Conservation (phyloP, 2,329 filamentous ascomycete species). For the Chaetomium sp. region DNA sequence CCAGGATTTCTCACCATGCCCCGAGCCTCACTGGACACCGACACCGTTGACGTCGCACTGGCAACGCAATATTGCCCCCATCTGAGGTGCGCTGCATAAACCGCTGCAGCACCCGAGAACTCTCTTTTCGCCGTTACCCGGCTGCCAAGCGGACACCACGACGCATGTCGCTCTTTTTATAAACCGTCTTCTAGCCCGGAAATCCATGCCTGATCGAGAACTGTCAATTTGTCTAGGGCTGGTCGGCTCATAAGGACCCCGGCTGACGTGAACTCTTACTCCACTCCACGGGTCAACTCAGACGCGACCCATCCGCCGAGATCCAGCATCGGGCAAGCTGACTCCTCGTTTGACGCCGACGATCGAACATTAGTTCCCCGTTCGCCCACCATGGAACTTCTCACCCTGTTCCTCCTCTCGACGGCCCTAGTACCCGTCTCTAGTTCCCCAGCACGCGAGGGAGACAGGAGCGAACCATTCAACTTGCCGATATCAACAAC, state of each 20-base stretch:
- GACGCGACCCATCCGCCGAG: constrained; percentile 29
- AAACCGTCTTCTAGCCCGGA: constrained; percentile 22
- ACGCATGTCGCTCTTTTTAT: constrained; percentile 12
- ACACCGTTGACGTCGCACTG: constrained; percentile 19
- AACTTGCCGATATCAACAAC: background rate
- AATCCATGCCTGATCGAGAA: constrained; percentile 21
- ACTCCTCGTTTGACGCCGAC: background rate
- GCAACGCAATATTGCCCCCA: constrained; percentile 26
- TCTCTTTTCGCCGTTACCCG: constrained; percentile 22
- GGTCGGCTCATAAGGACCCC: constrained; percentile 25
- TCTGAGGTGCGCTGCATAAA: constrained; percentile 33
- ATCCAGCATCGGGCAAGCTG: constrained; percentile 12
- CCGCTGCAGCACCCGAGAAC: constrained; percentile 33
- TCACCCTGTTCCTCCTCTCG: constrained; percentile 26
- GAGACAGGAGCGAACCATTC: constrained; percentile 4
- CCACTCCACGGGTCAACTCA: background rate
- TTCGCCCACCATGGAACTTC: constrained; percentile 26
- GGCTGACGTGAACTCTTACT: background rate
- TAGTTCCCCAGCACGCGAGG: background rate
- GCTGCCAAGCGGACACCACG: constrained; percentile 23
- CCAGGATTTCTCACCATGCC: constrained; percentile 22
- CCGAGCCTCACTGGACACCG: constrained; percentile 17
- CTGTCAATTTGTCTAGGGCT: constrained; percentile 14
- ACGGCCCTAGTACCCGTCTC: constrained; percentile 21
- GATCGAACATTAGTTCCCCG: background rate